Base-by-base conservation (phyloP, 225 moss, liverwort and hornwort species). In the Thuidium tamariscinum region DNA sequence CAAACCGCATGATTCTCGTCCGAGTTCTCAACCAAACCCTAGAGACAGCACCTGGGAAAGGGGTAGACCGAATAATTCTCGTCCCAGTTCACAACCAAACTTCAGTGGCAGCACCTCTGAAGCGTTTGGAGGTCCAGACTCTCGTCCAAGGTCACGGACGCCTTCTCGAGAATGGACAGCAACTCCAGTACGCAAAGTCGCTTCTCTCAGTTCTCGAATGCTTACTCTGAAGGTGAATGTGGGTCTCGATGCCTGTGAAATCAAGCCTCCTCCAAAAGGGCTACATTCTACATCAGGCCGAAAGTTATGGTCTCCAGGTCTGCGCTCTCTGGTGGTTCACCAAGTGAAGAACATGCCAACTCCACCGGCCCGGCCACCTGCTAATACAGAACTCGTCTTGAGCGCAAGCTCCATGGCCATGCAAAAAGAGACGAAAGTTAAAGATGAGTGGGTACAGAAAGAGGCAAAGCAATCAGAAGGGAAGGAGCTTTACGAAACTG, bases 171-270 rank as follows among this genome's bases (percentile, higher is more conserved):
- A 88, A 68, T 75, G 85, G 57, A 62, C 70, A 56, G 70, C 76
- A 51, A 83, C 51, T 30, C 68, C 87, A 55, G 49, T 74, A 55
- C 79, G 74, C 34, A 75, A 85, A 67, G 27, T 73, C 25, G 23
- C 69, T 17, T 69, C 83, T 65, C n/a, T 66, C 60, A 87, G 34
- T 46, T 67, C 89, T 82, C 87, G 88, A 49, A 68, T 83, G 70
- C 64, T 91, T 21, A 48, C 88, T 82, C 82, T 90, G 82, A 93
- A 91, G 84, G 89, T 87, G 80, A 91, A 91, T 71, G 91, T 91
- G 49, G 86, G 81, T 16, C 55, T 88, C 2, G 86, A 88, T 29
- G 63, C 85, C 67, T 83, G 80, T 36, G 87, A 85, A 55, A 87
- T 83, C 83, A 83, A 51, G 71, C 70, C 81, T 85, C 63, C 72